A percentile compares a stretch with the other conserved stretches of the same genome.
phyloP scores from a whole-genome alignment of 2,329 filamentous ascomycete genomes.

The Ascochyta viciae-villosae region DNA sequence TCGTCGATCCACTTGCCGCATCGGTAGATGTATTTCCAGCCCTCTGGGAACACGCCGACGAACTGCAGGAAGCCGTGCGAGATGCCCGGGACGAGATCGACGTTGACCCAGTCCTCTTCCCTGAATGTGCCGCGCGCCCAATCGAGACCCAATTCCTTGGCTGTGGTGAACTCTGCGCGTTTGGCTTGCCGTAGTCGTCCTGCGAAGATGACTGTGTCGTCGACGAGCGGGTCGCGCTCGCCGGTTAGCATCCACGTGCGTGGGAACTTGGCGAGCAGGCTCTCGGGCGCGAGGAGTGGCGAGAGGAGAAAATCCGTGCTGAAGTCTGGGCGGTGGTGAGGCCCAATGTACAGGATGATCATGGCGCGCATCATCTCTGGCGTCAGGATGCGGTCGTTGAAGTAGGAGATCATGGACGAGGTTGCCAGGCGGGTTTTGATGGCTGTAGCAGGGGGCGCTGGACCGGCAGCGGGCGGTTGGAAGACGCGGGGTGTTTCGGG shows the following conservation, averaged over 20 bases:
- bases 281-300: conserved; percentile 86
- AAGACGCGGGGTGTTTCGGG: conserved; percentile 28
- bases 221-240: conserved; percentile 92
- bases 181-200: conserved; percentile 85
- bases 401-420: conserved; percentile 97
- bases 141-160: conserved; percentile 63
- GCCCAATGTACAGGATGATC: conserved; percentile 97
- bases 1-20: conserved; percentile 83
- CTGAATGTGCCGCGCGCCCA: conserved; percentile 65
- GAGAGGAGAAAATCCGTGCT: conserved; percentile 88
- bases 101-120: conserved; percentile 79
- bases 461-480: conserved; percentile 30
- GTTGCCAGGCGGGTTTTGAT: conserved; percentile 89
- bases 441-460: conserved; percentile 53
- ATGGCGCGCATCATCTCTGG: conserved; percentile 99
- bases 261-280: conserved; percentile 83
- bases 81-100: conserved; percentile 84
- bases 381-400: conserved; percentile 91
- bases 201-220: conserved; percentile 96
- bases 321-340: conserved; percentile 92
- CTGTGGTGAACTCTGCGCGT: conserved; percentile 61
- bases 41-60: conserved; percentile 83
- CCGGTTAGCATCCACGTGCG: conserved; percentile 95
- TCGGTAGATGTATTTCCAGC: conserved; percentile 84
- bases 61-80: conserved; percentile 96